Conservation (phyloP, 2,329 filamentous ascomycete species). For the Nannizzia gypsea region DNA sequence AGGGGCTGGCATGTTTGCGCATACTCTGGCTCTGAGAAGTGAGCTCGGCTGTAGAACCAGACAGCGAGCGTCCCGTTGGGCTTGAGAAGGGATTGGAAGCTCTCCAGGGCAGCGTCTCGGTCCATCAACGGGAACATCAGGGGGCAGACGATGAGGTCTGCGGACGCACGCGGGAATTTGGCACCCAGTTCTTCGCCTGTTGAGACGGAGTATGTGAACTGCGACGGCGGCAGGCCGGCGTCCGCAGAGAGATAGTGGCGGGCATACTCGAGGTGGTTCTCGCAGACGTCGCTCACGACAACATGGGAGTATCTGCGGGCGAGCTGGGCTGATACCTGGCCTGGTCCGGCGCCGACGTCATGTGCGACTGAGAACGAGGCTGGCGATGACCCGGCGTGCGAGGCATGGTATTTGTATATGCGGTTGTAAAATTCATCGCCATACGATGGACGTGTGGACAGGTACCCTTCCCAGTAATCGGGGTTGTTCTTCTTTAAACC, state of each 20-base stretch:
- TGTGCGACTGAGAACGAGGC: not conserved
- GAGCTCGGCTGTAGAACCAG: slow-evolving; percentile 4
- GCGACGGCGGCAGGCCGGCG: not conserved
- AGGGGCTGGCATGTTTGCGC: not conserved
- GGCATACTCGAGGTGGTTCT: not conserved
- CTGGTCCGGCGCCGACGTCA: slow-evolving; percentile 7
- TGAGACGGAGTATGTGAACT: not conserved
- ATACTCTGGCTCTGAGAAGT: slow-evolving; percentile 3
- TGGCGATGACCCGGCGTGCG: not conserved
- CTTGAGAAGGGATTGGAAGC: slow-evolving; percentile 1
- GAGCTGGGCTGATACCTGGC: slow-evolving; percentile 3
- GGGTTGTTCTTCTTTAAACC: not conserved
- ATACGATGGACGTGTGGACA: slow-evolving; percentile 2
- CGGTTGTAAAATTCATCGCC: slow-evolving; percentile 5
- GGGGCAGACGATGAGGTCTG: slow-evolving; percentile 3
- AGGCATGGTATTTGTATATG: slow-evolving; percentile 3
- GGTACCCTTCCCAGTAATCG: slow-evolving; percentile 2
- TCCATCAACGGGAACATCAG: slow-evolving; percentile 5
- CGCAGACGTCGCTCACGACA: slow-evolving; percentile 4
- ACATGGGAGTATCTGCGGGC: slow-evolving; percentile 1
- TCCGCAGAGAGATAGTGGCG: not conserved
- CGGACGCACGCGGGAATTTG: not conserved
- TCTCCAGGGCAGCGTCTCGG: not conserved
- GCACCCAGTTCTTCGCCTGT: slow-evolving; percentile 1
- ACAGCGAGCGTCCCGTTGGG: slow-evolving; percentile 5